Conservation (phyloP, 495 filamentous ascomycete species). For the Podospora fimiseda region DNA sequence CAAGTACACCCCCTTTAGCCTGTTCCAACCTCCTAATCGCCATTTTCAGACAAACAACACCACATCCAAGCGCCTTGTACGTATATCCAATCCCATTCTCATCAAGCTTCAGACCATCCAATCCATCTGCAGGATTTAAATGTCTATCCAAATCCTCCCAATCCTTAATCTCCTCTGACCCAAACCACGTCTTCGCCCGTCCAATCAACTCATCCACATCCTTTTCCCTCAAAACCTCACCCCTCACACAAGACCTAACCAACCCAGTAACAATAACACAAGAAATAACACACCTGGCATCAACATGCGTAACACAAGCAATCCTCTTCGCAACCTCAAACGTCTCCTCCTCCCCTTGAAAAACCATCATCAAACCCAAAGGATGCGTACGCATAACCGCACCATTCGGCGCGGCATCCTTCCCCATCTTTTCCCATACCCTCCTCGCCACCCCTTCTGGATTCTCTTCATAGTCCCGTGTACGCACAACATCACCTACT, state of each 20-base stretch:
- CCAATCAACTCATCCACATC: constrained; percentile 29
- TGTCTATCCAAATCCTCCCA: not conserved
- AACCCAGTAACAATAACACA: constrained; percentile 38
- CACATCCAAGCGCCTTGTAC: not conserved
- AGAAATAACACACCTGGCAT: constrained; percentile 40
- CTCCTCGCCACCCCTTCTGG: constrained; percentile 27
- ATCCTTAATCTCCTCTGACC: not conserved
- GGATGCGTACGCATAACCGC: constrained; percentile 44
- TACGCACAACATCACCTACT: constrained; percentile 19
- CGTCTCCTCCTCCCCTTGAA: constrained; percentile 22
- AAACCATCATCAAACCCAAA: constrained; percentile 36
- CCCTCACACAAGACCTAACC: constrained; percentile 35
- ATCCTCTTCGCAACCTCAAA: constrained; percentile 26
- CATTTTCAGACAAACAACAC: not conserved
- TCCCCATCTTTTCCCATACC: not conserved
- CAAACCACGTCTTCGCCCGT: constrained; percentile 20
- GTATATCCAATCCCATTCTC: not conserved
- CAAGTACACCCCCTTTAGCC: not conserved
- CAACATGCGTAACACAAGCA: constrained; percentile 36
- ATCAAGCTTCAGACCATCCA: not conserved
- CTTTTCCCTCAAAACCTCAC: constrained; percentile 31
- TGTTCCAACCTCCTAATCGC: not conserved
- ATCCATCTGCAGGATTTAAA: not conserved
- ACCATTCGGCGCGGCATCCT: constrained; percentile 37
- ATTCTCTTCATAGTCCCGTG: constrained; percentile 23